phyloP scores from a whole-genome alignment of 2,329 filamentous ascomycete genomes.

The Aspergillus sp. region DNA sequence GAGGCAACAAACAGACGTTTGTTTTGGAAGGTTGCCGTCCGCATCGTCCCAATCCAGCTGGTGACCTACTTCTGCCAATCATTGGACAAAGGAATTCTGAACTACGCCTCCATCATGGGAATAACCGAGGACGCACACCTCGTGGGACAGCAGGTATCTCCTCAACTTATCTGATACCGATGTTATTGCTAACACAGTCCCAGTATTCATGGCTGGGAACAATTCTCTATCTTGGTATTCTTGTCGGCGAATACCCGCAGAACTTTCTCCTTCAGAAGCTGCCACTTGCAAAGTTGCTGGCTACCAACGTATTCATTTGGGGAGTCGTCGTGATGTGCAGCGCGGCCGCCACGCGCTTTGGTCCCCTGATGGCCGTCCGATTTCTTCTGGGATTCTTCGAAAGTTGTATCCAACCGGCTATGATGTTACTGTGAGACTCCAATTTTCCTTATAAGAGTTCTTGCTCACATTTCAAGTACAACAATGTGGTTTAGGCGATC shows the following conservation, averaged over 20 bases:
- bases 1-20: conserved; percentile 15
- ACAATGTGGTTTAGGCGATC: conserved; percentile 67
- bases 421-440: conserved; percentile 54
- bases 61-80: conserved; percentile 22
- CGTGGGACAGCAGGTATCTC: conserved; percentile 39
- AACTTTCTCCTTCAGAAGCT: conserved; percentile 49
- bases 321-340: conserved; percentile 43
- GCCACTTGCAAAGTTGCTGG: conserved; percentile 49
- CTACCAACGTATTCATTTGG: conserved; percentile 51
- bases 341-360: conserved; percentile 49
- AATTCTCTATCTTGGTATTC: conserved; percentile 51
- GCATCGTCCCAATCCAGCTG: conserved; percentile 15
- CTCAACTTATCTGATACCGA: conserved; percentile 3
- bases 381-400: conserved; percentile 11
- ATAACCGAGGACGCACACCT: conserved; percentile 32
- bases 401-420: conserved; percentile 1
- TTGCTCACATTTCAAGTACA: conserved; percentile 30
- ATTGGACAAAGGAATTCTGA: conserved; percentile 20
- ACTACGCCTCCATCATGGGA: conserved; percentile 23
- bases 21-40: conserved; percentile 17
- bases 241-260: conserved; percentile 51
- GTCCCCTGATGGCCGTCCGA: conserved; percentile 6
- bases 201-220: conserved; percentile 49
- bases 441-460: conserved; percentile 13
- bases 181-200: not conserved